A percentile compares a stretch with the other conserved stretches of the same genome.
Conservation (phyloP, 345 rosid genomes). For the Xanthoceras sorbifolium region DNA sequence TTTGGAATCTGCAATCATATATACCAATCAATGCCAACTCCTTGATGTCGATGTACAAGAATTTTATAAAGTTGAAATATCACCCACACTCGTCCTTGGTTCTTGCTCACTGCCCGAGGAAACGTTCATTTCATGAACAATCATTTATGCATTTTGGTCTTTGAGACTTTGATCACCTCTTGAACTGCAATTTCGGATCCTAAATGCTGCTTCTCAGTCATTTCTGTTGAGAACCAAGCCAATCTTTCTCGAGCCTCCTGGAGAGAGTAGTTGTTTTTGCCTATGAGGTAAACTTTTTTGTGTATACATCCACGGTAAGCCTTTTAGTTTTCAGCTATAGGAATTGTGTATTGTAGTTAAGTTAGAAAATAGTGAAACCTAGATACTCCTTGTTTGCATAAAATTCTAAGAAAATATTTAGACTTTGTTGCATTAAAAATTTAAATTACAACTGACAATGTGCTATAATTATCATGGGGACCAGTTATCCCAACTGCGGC, state of each 20-base stretch:
- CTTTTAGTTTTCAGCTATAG: too few species aligned
- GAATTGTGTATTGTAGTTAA: not conserved
- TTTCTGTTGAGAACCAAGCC: too few species aligned
- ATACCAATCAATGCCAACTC: conserved; percentile 81
- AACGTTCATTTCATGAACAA: not conserved
- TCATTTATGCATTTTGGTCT: not conserved
- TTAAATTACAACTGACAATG: not conserved
- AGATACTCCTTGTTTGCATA: too few species aligned
- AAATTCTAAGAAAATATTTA: too few species aligned
- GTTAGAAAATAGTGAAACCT: not conserved
- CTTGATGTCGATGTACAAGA: too few species aligned
- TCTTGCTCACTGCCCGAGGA: not conserved
- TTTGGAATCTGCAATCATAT: conserved; percentile 91
- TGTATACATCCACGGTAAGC: not conserved
- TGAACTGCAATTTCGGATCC: not conserved
- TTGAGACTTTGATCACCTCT: not conserved
- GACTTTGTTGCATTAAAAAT: not conserved
- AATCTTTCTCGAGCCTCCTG: not conserved
- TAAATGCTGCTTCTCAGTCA: not conserved
- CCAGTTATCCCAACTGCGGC: too few species aligned
- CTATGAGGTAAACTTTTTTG: not conserved
- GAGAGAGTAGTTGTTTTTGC: not conserved
- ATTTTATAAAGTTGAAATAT: conserved; percentile 54
- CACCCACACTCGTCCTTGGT: not conserved
- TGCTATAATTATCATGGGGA: not conserved